Percentiles rank a stretch among this genome's conserved stretches.
Conservation (phyloP, 2,329 filamentous ascomycete genomes). For the Neophaeococcomyces aloes region DNA sequence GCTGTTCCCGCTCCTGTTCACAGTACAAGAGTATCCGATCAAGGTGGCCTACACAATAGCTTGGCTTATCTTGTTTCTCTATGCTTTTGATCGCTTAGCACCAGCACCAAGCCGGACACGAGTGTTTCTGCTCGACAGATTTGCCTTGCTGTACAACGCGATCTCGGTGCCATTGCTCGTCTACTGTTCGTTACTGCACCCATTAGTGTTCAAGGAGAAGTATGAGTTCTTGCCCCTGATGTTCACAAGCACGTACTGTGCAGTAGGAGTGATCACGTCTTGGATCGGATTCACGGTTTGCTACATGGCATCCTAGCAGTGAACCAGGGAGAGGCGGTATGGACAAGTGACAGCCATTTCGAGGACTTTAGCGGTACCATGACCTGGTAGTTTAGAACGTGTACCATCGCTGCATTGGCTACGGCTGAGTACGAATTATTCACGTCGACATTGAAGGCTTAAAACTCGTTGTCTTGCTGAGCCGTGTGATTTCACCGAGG, state of each 20-base stretch:
- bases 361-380: too few species aligned
- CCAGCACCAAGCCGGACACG: slow-evolving; percentile 70
- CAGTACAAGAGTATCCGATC: slow-evolving; percentile 80
- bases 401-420: too few species aligned
- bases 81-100: slow-evolving; percentile 76
- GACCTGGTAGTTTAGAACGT: too few species aligned
- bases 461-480: too few species aligned
- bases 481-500: too few species aligned
- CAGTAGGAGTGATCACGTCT: slow-evolving; percentile 87
- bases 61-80: slow-evolving; percentile 79
- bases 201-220: slow-evolving; percentile 66
- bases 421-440: too few species aligned
- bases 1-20: slow-evolving; percentile 88
- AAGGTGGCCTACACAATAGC: slow-evolving; percentile 88
- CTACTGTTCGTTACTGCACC: slow-evolving; percentile 79
- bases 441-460: too few species aligned
- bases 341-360: too few species aligned
- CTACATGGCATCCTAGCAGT: slow-evolving; percentile 52
- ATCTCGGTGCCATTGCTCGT: slow-evolving; percentile 78
- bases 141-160: slow-evolving; percentile 79
- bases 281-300: slow-evolving; percentile 93
- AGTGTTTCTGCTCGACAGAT: slow-evolving; percentile 82
- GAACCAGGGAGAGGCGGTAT: not conserved
- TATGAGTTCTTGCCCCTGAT: slow-evolving; percentile 91
- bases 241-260: slow-evolving; percentile 92